Evolutionary conservation across 352 stramenopile species (phyloP).

Genomic region (Globisporangium okanoganense): DNA sequence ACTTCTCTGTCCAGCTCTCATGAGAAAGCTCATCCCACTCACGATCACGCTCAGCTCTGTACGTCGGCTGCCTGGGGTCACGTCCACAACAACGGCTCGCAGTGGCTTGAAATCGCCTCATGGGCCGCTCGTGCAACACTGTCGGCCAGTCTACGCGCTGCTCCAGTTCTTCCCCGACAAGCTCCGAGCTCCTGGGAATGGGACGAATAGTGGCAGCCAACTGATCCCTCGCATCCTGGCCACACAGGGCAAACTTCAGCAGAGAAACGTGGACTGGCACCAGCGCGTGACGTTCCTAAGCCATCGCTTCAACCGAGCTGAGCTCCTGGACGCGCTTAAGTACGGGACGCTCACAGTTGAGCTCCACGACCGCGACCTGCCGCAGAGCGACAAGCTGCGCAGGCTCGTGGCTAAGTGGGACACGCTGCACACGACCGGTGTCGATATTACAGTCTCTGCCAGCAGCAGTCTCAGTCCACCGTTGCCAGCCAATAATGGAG

Average conservation of each 20-base stretch:
- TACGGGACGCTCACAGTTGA: constrained; percentile 38
- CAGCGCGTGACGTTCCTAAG: constrained; percentile 56
- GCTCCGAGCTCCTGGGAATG: constrained; percentile 9
- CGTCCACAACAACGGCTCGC: constrained; percentile 8
- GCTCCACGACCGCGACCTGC: constrained; percentile 68
- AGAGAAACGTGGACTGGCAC: constrained; percentile 32
- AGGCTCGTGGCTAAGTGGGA: constrained; percentile 63
- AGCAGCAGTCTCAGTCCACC: not conserved
- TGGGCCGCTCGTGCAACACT: constrained; percentile 32
- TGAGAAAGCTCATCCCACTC: constrained; percentile 59
- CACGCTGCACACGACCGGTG: constrained; percentile 31
- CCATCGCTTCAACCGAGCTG: constrained; percentile 27
- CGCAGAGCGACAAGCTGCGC: constrained; percentile 28
- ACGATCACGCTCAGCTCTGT: constrained; percentile 46
- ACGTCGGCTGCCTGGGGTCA: constrained; percentile 47
- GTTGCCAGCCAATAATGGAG: not conserved
- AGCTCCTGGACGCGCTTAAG: constrained; percentile 52
- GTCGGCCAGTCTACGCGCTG: constrained; percentile 52
- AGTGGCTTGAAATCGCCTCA: constrained; percentile 31
- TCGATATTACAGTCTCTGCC: constrained; percentile 16
- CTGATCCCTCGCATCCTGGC: constrained; percentile 5
- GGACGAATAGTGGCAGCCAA: not conserved
- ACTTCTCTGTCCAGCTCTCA: constrained; percentile 33
- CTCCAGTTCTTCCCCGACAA: constrained; percentile 49
- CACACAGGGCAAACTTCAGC: constrained; percentile 33